Evolutionary conservation across 768 basidiomycete species (phyloP), one percentile per base, ranked within the genome.

Genomic region (Termitomyces sp.): DNA sequence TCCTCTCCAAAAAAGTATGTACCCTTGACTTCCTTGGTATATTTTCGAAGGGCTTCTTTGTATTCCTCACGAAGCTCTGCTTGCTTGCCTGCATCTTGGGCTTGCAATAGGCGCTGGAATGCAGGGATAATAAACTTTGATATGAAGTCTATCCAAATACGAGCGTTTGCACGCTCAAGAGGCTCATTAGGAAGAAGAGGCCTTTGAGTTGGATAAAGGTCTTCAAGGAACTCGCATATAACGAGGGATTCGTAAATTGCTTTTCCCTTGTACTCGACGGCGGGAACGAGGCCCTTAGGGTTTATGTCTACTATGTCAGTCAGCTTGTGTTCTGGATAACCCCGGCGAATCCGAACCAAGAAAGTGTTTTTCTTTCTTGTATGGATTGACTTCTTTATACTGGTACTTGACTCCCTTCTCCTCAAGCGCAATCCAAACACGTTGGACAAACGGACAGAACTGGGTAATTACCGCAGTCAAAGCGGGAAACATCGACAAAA

Each of bases 201-300:
- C 40, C 70, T 72, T 59, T 76, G 58, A 9, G 60, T 51, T 1
- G 79, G 77, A 65, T 77, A 84, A 4, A 79, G 76, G 52, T 88
- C 87, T 62, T 88, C 86, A 57, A 88, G 73, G 67, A 85, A 85
- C 67, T 88, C 85, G 68, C 79, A 78, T 46, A 88, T 68, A 50
- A 88, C 74, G 54, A 84, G 75, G 4, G 82, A 84, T 62, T 88
- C 87, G 70, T 88, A 85, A 5, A 89, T 65, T 1, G 84, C 81
- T 56, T 76, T 78, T 55, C 80, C 79, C 53, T 80, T 79, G 66
- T 84, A 74, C 51, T 75, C 74, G 11, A 76, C 65, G 1, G 75
- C 76, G 0, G 87, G 87, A 11, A 90, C 86, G 45, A 88, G 78
- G 5, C 88, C 87, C 63, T 83, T 85, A 0, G 88, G 87, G 59